A percentile compares a stretch with the other conserved stretches of the same genome.
These are phyloP conservation scores for Condylostoma magnum DNA, from an alignment of 169 alveolate genomes.

Conservation along the genomic window DNA sequence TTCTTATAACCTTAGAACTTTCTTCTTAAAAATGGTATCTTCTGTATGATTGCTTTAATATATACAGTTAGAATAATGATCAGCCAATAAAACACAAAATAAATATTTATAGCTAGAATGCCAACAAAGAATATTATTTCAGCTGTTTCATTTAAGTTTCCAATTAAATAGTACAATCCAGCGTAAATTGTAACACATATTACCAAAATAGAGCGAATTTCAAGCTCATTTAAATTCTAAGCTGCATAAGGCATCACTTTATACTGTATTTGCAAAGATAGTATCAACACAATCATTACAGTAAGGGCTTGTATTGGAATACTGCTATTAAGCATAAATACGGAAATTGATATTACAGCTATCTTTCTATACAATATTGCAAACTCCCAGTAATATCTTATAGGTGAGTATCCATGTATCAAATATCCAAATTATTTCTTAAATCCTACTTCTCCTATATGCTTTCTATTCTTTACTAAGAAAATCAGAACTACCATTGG, in stretches of 20 bases:
- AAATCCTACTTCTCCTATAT: neutral
- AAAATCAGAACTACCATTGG: neutral
- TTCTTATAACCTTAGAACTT: too few relatives aligned
- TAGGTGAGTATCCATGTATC: constrained; percentile 31
- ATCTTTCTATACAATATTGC: constrained; percentile 41
- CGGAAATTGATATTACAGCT: constrained; percentile 25
- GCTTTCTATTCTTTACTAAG: neutral
- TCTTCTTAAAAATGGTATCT: too few relatives aligned
- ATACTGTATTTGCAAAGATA: constrained; percentile 24
- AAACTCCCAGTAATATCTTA: constrained; percentile 45
- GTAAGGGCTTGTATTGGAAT: constrained; percentile 14
- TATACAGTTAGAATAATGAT: too few relatives aligned
- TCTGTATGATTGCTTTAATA: too few relatives aligned
- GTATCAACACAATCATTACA: neutral
- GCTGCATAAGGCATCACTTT: constrained; percentile 32
- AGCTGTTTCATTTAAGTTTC: neutral
- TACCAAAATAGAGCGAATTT: constrained; percentile 12
- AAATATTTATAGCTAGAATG: neutral
- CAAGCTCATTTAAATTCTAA: constrained; percentile 28
- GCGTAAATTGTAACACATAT: constrained; percentile 40
- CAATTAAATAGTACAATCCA: constrained; percentile 40
- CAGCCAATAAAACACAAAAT: constrained; percentile 19
- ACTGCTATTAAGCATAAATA: neutral
- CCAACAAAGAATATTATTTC: neutral
- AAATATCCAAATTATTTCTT: constrained; percentile 37